phyloP scores from a whole-genome alignment of 2,329 filamentous ascomycete genomes.

The Pseudogymnoascus sp. region DNA sequence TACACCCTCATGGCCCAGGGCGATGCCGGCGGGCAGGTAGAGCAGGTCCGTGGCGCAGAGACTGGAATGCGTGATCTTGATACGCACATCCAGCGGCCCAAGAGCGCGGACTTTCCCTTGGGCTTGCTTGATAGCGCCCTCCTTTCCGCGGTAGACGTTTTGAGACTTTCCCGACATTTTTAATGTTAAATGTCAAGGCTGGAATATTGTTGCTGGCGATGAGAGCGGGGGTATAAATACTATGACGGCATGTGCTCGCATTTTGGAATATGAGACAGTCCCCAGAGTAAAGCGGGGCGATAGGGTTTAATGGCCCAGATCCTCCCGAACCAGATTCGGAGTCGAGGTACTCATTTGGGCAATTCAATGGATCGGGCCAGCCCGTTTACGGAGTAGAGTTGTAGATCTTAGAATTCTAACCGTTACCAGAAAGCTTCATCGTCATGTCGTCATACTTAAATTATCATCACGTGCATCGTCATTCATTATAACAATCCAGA shows the following conservation, averaged over 20 bases:
- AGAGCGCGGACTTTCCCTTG: conserved; percentile 24
- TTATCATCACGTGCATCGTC: neutral
- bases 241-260: neutral
- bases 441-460: neutral
- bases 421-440: neutral
- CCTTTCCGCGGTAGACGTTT: neutral
- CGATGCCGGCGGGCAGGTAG: conserved; percentile 26
- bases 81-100: conserved; percentile 42
- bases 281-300: neutral
- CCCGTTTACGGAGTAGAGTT: neutral
- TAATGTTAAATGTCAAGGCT: neutral
- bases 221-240: neutral
- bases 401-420: conserved; percentile 3
- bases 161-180: conserved; percentile 1
- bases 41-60: conserved; percentile 52
- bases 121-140: neutral
- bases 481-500: neutral
- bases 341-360: neutral
- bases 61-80: conserved; percentile 55
- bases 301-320: neutral
- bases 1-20: conserved; percentile 62
- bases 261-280: neutral
- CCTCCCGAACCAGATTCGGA: neutral
- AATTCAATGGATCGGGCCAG: neutral
- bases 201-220: neutral